Base-by-base conservation (phyloP, 306 rosid genomes). In the Mucuna pruriens region DNA sequence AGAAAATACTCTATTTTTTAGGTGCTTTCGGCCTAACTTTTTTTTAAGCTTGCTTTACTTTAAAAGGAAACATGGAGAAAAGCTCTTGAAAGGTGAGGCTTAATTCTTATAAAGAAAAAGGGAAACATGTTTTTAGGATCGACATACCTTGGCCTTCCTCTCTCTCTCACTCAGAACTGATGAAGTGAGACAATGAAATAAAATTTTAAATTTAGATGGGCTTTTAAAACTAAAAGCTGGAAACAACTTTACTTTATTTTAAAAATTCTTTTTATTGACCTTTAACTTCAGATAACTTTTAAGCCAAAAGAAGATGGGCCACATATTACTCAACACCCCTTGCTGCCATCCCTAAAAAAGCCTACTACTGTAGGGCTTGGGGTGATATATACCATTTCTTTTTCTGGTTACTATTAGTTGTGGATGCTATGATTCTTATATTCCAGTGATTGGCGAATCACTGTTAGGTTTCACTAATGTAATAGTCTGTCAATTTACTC, bases 391-490 rank as follows among this genome's bases (percentile, higher is more conserved):
- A 55, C 36, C 51, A 15, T 19, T 17, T 17, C 0, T 12, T 55
- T 22, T 57, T 74, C 33, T 11, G 54, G 33, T 73, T 16, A 64
- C 17, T 38, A 26, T 67, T 65, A 45, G 44, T 67, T 52, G n/a
- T 68, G 38, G 49, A 70, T 16, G 74, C 45, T 10, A 20, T 48
- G 82, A 34, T 44, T 73, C 70, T 66, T 85, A 29, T 39, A 42
- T 77, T 76, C 45, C 61, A 54, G 2, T 54, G 62, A 20, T 12
- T 4, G 17, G 15, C 65, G 25, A 7, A 58, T 58, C 31, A 11
- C 29, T 58, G 65, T 25, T 58, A 58, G n/a, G 8, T 58, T 58
- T 58, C n/a, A 9, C 65, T 25, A 25, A 15, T 58, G 65, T 58
- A 58, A 23, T 25, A 23, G 5, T 58, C 38, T 23, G 6, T 38